Base-by-base conservation (phyloP, 441 rosid species). In the Mallotus japonicus region DNA sequence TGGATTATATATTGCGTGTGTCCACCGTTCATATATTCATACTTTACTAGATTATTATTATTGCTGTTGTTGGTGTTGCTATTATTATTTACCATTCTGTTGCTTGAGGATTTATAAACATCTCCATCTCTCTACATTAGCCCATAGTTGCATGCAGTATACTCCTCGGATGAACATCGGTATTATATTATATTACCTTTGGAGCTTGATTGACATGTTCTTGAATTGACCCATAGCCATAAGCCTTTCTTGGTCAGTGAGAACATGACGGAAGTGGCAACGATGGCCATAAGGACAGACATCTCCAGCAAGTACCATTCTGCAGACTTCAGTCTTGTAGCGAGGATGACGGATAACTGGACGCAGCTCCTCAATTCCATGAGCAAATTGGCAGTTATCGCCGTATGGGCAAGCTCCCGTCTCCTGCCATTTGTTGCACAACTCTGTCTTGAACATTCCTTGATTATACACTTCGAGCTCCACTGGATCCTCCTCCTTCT, bases 391-490 rank as follows among this genome's bases (percentile, higher is more conserved):
- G 83, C 93, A 87, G 67, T 87, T 83, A 34, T 85, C 83, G 46
- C 87, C 88, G n/a, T 87, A 89, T 34, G 90, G 88, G 73, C 93
- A 89, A n/a, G 86, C 58, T 8, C 91, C 89, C 1, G 88, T 89
- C 79, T 85, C 88, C 77, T 85, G 93, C 93, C 91, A 89, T 76
- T 89, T 89, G 86, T 89, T 85, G 87, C 91, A 87, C 17, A 89
- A 80, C 75, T 89, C 93, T 14, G 93, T 89, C 86, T 84, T 87
- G 79, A 72, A 72, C 91, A 85, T 85, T 68, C 93, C 93, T 81
- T 85, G 88, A 75, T 82, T 81, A 81, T 79, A 87, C 65, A 83
- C 91, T 71, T 89, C 86, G 64, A 87, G 85, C 66, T 87, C 93
- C 57, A 81, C 85, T 47, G 86, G 84, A 76, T 83, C 86, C 76